A percentile compares a stretch with the other conserved stretches of the same genome.
Conservation (phyloP, 441 rosid species). For the Omphalea diandra region DNA sequence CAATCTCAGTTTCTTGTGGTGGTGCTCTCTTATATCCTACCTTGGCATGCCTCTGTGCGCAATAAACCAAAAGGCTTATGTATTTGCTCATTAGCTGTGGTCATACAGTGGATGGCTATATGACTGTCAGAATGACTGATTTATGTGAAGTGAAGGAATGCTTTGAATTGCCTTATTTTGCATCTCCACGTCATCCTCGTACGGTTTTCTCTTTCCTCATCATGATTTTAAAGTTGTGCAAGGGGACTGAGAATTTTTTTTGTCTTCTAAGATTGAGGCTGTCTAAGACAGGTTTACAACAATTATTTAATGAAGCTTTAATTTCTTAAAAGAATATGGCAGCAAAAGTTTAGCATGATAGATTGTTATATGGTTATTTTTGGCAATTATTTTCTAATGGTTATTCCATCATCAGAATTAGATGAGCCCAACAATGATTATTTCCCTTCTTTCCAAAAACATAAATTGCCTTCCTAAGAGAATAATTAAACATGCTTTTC, state of each 20-base stretch:
- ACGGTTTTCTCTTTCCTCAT: not conserved
- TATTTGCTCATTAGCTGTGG: not conserved
- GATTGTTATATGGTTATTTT: not conserved
- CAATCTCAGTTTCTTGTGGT: not conserved
- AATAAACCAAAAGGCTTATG: not conserved
- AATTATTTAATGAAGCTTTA: not conserved
- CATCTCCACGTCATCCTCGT: not conserved
- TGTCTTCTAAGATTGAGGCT: too few species aligned
- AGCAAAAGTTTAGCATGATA: not conserved
- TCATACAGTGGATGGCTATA: not conserved
- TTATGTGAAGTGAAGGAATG: not conserved
- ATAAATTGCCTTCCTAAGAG: not conserved
- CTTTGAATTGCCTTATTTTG: not conserved
- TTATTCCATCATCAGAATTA: not conserved
- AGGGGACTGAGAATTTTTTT: not conserved
- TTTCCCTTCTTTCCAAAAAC: not conserved
- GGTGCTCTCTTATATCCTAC: not conserved
- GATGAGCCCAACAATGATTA: not conserved
- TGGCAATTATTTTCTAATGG: constrained; percentile 2
- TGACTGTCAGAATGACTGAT: not conserved
- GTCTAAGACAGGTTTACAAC: not conserved
- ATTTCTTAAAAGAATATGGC: not conserved
- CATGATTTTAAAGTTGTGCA: not conserved
- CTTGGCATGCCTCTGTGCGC: not conserved
- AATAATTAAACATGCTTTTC: not conserved